phyloP scores from a whole-genome alignment of 306 rosid species.

The Fragaria iinumae region DNA sequence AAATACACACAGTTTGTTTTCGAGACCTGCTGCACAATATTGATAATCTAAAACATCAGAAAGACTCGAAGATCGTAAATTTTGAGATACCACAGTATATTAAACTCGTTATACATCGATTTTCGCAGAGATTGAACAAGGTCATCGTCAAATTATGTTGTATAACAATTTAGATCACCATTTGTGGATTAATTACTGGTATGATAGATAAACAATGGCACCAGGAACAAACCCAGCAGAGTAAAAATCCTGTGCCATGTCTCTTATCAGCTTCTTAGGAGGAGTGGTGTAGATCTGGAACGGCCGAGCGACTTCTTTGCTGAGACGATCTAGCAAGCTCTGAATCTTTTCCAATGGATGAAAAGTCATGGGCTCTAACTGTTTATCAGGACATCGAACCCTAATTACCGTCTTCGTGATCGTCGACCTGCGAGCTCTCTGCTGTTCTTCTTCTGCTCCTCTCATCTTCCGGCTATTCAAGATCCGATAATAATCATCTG shows the following conservation, averaged over 20 bases:
- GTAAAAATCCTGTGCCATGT: not conserved
- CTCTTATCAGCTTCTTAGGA: not conserved
- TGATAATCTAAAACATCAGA: not conserved
- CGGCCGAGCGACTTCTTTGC: not conserved
- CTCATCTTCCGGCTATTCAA: not conserved
- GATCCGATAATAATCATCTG: not conserved
- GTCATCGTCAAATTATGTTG: not conserved
- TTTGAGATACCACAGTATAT: not conserved
- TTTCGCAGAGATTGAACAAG: not conserved
- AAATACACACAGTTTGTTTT: not conserved
- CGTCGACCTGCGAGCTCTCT: not conserved
- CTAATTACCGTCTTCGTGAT: not conserved
- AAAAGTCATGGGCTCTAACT: not conserved
- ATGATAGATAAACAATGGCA: not conserved
- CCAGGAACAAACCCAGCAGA: conserved; percentile 4
- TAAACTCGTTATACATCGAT: no score
- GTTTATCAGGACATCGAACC: not conserved
- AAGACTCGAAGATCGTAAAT: not conserved
- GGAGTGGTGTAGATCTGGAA: not conserved
- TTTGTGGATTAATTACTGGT: not conserved
- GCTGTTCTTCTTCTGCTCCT: not conserved
- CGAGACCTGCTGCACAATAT: not conserved
- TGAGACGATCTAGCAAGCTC: not conserved
- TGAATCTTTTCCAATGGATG: not conserved
- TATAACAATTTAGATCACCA: not conserved